Base-by-base conservation (phyloP, 768 basidiomycete species). In the Podaxis sp. region DNA sequence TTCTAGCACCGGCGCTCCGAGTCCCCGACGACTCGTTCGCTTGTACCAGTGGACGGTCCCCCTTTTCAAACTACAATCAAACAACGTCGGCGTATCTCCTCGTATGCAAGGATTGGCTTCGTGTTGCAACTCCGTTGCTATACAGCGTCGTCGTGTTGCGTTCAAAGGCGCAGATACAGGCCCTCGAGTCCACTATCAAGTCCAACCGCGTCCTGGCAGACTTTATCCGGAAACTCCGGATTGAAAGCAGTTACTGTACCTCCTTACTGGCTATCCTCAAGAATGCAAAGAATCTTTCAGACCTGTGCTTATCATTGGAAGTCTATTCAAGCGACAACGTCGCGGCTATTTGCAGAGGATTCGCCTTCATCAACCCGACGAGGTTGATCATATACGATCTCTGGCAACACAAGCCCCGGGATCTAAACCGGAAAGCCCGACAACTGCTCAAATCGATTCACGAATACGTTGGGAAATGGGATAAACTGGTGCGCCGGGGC, bases 81-180 rank as follows among this genome's bases (percentile, higher is more conserved):
- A 65, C 66, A 4, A 66, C 61, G 5, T 68, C 68, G 3, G 64
- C 60, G 2, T 59, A 59, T 44, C 67, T 71, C 23, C 50, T 68
- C 10, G 67, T 69, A 2, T 68, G 63, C 57, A 72, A 70, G 46
- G 51, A 61, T 10, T 72, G 71, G 71, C 66, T 69, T 32, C 68
- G 69, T 35, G 66, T 70, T n/a, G 63, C 65, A 3, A 72, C 67
- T 0, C 69, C 69, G 2, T 64, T 70, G 9, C 67, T 72, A 5
- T 72, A 72, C 53, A 48, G 65, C 38, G 62, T 65, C 13, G 68
- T 70, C 6, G 59, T 71, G n/a, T 59, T 71, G 1, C 68, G 68
- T n/a, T 70, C 69, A 4, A 67, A 61, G n/a, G 67, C 68, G 10
- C 68, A 70, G 16, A 67, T 69, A 2, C 64, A 68, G 28, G 68